phyloP scores from a whole-genome alignment of 768 basidiomycete genomes.

The Hygrophoropsis aurantiaca region DNA sequence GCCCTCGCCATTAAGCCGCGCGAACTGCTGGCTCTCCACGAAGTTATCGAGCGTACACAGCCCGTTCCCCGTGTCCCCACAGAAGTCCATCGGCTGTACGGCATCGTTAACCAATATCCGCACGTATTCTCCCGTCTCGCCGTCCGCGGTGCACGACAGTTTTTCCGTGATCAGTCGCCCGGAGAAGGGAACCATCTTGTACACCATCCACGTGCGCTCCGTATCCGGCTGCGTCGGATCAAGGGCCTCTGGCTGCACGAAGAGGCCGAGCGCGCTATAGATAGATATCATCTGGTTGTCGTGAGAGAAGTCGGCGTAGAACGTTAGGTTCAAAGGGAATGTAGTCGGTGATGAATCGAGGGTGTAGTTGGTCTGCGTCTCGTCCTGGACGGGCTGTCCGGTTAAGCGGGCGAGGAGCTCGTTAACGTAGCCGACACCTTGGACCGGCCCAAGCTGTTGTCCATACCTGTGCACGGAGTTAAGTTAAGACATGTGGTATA shows the following conservation, averaged over 20 bases:
- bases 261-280: constrained; percentile 61
- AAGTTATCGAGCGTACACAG: constrained; percentile 67
- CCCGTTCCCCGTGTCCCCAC: constrained; percentile 50
- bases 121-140: constrained; percentile 45
- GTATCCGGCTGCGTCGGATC: constrained; percentile 17
- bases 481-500: neutral
- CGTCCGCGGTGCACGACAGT: constrained; percentile 43
- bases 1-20: constrained; percentile 65
- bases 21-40: constrained; percentile 69
- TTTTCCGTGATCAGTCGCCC: constrained; percentile 74
- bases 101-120: constrained; percentile 81
- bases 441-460: constrained; percentile 65
- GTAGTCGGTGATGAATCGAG: constrained; percentile 62
- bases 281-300: constrained; percentile 85
- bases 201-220: constrained; percentile 50
- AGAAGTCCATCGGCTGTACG: constrained; percentile 62
- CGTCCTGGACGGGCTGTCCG: constrained; percentile 55
- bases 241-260: constrained; percentile 30
- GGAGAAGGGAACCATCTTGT: constrained; percentile 71
- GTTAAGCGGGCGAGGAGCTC: constrained; percentile 86
- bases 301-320: constrained; percentile 85
- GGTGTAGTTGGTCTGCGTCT: constrained; percentile 74
- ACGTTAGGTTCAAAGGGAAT: constrained; percentile 64
- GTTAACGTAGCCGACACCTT: constrained; percentile 86
- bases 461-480: constrained; percentile 52